A percentile compares a stretch with the other conserved stretches of the same genome.
Evolutionary conservation across 805 yeast genomes (phyloP).

Genomic region (Cyberlindnera mississippiensis): DNA sequence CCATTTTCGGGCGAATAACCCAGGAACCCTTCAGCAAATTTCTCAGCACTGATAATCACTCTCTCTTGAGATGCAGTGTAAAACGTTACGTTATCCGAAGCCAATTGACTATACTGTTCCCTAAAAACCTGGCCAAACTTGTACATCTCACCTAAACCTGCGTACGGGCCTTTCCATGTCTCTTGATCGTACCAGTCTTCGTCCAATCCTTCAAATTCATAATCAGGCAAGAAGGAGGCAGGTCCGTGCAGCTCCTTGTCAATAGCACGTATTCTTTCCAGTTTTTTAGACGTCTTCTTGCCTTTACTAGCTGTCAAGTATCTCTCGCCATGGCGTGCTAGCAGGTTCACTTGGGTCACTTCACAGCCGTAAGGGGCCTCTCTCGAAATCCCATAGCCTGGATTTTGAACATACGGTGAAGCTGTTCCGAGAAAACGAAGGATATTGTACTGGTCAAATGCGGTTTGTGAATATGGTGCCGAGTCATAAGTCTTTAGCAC

Average conservation of each 20-base stretch:
- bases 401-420: slow-evolving; percentile 48
- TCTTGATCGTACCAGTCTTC: slow-evolving; percentile 45
- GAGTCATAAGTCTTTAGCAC: slow-evolving; percentile 6
- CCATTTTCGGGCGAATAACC: slow-evolving; percentile 36
- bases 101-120: slow-evolving; percentile 45
- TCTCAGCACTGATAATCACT: slow-evolving; percentile 49
- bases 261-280: slow-evolving; percentile 37
- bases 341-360: slow-evolving; percentile 50
- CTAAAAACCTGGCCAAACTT: slow-evolving; percentile 48
- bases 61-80: slow-evolving; percentile 55
- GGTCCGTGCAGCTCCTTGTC: slow-evolving; percentile 16
- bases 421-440: slow-evolving; percentile 46
- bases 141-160: slow-evolving; percentile 48
- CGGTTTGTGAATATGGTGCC: slow-evolving; percentile 28
- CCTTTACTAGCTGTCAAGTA: slow-evolving; percentile 35
- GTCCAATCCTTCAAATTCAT: slow-evolving; percentile 41
- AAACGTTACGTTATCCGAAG: slow-evolving; percentile 36
- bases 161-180: slow-evolving; percentile 45
- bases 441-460: slow-evolving; percentile 43
- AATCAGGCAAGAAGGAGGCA: slow-evolving; percentile 32
- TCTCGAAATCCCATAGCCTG: slow-evolving; percentile 49
- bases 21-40: slow-evolving; percentile 55
- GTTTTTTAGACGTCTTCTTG: slow-evolving; percentile 11
- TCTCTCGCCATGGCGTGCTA: slow-evolving; percentile 58
- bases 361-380: slow-evolving; percentile 48